Evolutionary conservation across 1,284 basidiomycete species (phyloP), one percentile per base, ranked within the genome.

Genomic region (Pterula multifida): DNA sequence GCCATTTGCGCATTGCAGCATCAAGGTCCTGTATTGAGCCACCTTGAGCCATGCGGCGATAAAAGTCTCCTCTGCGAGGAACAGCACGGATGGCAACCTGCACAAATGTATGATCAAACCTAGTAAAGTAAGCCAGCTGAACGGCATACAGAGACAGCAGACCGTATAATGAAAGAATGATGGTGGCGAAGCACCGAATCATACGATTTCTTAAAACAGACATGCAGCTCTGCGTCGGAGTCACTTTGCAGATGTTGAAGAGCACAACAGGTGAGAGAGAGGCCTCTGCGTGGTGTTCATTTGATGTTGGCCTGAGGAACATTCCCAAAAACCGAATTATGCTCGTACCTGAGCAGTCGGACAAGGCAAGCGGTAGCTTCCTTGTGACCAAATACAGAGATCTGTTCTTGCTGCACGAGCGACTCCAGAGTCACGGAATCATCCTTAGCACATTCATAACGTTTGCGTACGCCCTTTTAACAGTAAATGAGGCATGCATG

Each of bases 71-170:
- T 45, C 95, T 85, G 61, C 84, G 81, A 1, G 95, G 95, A 54
- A 89, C 94, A 0, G 94, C 90, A 59, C 88, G 88, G 68, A 98
- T 92, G 4, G 94, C 95, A 51, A 97, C 77, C 90, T 95, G 45
- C 3, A 52, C 42, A 36, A 32, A 46, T n/a, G 36, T 19, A 24
- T n/a, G 48, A 50, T 51, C 24, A 52, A 50, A 46, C 46, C 24
- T 21, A 46, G 24, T 50, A 49, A 36, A 47, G 48, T 46, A 49
- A 44, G 54, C 26, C 22, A 50, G 17, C 39, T 21, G 26, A 23
- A 15, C 11, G 3, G 79, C 89, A 66, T 63, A 94, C 91, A 26
- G 75, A 69, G 56, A 95, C 93, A 51, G 94, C 72, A 23, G 86
- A 83, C 45, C 88, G 81, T 55, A 96, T 75, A 61, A 95, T 60